Base-by-base conservation (phyloP, 495 filamentous ascomycete species). In the Patellaria atrata region DNA sequence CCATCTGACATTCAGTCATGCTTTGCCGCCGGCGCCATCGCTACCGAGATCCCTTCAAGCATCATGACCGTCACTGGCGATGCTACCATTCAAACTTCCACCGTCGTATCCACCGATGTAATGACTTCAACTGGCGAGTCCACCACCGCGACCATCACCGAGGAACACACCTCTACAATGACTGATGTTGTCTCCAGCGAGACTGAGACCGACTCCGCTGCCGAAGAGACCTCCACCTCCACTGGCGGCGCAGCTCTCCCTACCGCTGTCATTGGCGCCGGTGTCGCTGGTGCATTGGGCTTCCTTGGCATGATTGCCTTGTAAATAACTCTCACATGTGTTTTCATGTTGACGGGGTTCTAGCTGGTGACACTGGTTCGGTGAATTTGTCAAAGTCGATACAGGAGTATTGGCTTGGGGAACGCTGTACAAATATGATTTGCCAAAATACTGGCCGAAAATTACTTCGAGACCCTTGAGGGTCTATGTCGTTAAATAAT, bases 281-380 rank as follows among this genome's bases (percentile, higher is more conserved):
- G 53, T 33, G 21, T 57, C 27, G 54, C 52, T 27, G 57, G 55
- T 32, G 48, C 41, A n/a, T 13, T 60, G 24, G 57, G 55, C 30
- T 16, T 60, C 12, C 28, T 58, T 24, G 57, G 55, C 35, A 50
- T 60, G 37, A 41, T 60, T 24, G 55, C 53, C 13, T 32, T 60
- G 37, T 60, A 60, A 45, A 37, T n/a, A n/a, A n/a, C n/a, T n/a
- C n/a, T n/a, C n/a, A n/a, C n/a, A n/a, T n/a, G n/a, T n/a, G n/a
- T n/a, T n/a, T n/a, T n/a, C n/a, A n/a, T n/a, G n/a, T n/a, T n/a
- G n/a, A n/a, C n/a, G n/a, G n/a, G n/a, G n/a, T n/a, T n/a, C n/a
- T n/a, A n/a, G n/a, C n/a, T n/a, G n/a, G n/a, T n/a, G n/a, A n/a
- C n/a, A n/a, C n/a, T n/a, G n/a, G n/a, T n/a, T n/a, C n/a, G n/a